Evolutionary conservation across 345 rosid genomes (phyloP), one percentile per base, ranked within the genome.

Genomic region (Camelina hispida): DNA sequence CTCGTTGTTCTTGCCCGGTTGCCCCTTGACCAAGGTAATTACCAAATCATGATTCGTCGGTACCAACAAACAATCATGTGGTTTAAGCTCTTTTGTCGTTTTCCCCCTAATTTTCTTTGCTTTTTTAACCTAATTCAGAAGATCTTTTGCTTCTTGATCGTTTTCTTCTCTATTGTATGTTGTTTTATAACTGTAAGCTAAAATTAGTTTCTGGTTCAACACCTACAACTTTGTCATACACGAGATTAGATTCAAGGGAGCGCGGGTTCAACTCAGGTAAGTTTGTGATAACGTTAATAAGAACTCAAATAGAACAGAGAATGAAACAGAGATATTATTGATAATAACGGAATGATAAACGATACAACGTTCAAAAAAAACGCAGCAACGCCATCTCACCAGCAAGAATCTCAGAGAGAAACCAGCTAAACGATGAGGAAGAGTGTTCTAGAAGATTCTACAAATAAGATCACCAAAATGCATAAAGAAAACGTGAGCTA

Each of bases 1-100:
- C 57, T 25, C 12, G 44, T 55, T 15, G 42, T 73, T 56, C 2
- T 73, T 28, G 30, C 30, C 30, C 30, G 30, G 30, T 34, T 65
- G 30, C 71, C 78, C 66, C 16, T 34, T 46, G 71, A 73, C 65
- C 57, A 73, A 65, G 40, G 71, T 46, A 20, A 55, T 54, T 65
- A 73, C 65, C 71, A 55, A 73, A 54, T 18, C 4, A 9, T 42
- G 7, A 62, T 62, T 22, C 55, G 58, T 55, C 77, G 77, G 77
- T 28, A 52, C 54, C 76, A 62, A 53, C 62, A 62, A 72, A 28
- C 6, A 62, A 62, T 18, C 44, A 63, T 62, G 47, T 73, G 28
- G 17, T 40, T 73, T 43, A 40, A 20, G 47, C 23, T 54, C 54
- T 15, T 30, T 63, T 54, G 62, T 63, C 55, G 20, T 40, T 61